Base-by-base conservation (phyloP, 257 asterid genomes). In the Haberlea rhodopensis region DNA sequence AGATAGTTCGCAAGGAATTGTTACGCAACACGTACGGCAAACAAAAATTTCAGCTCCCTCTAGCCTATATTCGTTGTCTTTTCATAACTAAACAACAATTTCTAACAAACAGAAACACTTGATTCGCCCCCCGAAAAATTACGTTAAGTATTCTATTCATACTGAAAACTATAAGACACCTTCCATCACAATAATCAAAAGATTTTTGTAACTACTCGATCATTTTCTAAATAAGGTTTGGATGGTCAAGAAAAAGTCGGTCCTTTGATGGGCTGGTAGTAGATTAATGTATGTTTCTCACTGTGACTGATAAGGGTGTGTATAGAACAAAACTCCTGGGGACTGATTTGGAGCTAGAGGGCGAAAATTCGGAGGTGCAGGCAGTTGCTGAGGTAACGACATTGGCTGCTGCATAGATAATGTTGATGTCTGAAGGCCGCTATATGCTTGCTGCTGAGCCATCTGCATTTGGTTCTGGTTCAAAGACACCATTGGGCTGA, bases 301-400 rank as follows among this genome's bases (percentile, higher is more conserved):
- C 63, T 77, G 85, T 21, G 70, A 71, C 19, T 78, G 75, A 60
- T 74, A 80, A 3, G 88, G 88, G 15, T 80, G 77, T 19, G 87
- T 66, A 73, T 78, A 87, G 76, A 84, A 85, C 21, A 82, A 77
- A 87, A 88, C 79, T 40, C 95, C 90, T 32, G 95, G 84, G 5
- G 81, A 76, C 71, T 80, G 94, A 40, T 65, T 46, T 22, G 90
- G 87, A 5, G 79, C 72, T 15, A 80, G 57, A 57, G 88, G 90
- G 54, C 84, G 86, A 68, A 82, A 86, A 78, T 75, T 69, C 23
- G 95, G 85, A 18, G 83, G 77, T 2, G 63, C 70, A 3, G 65
- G 71, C 10, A 40, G 73, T 72, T 69, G 87, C 25, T 63, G 79
- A 37, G 81, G 71, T 37, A 74, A 67, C 4, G 74, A 73, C 27